Conservation (phyloP, 192 early-diverging fungal genomes). For the Gonapodya prolifera region DNA sequence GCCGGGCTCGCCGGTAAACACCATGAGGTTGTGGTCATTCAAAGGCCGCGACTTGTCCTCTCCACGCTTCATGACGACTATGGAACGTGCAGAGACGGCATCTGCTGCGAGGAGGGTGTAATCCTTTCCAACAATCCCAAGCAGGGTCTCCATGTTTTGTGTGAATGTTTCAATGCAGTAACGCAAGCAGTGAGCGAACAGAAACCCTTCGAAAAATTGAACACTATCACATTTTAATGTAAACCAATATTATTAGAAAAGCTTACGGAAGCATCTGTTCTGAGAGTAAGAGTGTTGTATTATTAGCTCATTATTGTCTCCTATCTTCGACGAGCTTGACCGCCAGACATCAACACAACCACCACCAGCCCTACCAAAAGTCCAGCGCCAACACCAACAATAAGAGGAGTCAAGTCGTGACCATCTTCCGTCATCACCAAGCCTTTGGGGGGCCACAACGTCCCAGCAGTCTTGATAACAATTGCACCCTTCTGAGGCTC, state of each 20-base stretch:
- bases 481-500: neutral
- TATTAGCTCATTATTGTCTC: neutral
- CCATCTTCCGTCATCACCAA: neutral
- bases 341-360: neutral
- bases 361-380: neutral
- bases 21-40: conserved; percentile 67
- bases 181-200: no score
- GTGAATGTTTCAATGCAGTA: no score
- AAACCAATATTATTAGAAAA: neutral
- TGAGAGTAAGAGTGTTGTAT: no score
- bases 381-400: neutral
- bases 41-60: conserved; percentile 85
- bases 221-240: neutral
- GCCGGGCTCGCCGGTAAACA: conserved; percentile 80
- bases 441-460: neutral
- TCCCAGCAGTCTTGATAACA: neutral
- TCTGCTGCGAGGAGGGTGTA: conserved; percentile 83
- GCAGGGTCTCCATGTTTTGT: conserved; percentile 58
- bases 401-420: neutral
- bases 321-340: neutral
- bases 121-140: conserved; percentile 87
- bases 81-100: conserved; percentile 56
- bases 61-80: conserved; percentile 82
- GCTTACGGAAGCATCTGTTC: no score
- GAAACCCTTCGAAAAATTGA: neutral